These are phyloP conservation scores for Calocera viscosa DNA, from an alignment of 768 basidiomycete genomes.

Conservation along the genomic window DNA sequence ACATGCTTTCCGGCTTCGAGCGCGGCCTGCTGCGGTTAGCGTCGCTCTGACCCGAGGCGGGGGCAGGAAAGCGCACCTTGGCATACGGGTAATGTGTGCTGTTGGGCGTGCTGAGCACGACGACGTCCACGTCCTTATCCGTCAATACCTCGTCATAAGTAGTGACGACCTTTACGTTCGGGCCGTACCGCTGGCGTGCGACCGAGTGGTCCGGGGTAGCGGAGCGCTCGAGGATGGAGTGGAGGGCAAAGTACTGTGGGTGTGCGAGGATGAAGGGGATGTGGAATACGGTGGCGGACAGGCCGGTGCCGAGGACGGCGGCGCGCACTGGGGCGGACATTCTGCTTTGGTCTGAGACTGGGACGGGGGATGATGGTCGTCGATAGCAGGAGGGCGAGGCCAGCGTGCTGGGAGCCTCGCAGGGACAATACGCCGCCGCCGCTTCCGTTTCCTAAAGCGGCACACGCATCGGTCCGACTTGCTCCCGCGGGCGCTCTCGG, in stretches of 20 bases:
- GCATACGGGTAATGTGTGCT: conserved; percentile 58
- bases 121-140: conserved; percentile 52
- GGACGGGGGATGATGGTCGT: neutral
- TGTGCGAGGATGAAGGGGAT: conserved; percentile 63
- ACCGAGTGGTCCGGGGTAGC: conserved; percentile 49
- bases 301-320: conserved; percentile 64
- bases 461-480: too few relatives aligned
- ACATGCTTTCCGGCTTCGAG: conserved; percentile 65
- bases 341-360: neutral
- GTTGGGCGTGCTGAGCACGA: conserved; percentile 60
- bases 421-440: too few relatives aligned
- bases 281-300: conserved; percentile 68
- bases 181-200: conserved; percentile 52
- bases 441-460: too few relatives aligned
- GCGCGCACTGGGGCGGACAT: conserved; percentile 46
- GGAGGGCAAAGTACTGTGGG: conserved; percentile 54
- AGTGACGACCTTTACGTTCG: conserved; percentile 41
- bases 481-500: too few relatives aligned
- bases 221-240: conserved; percentile 64
- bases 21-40: conserved; percentile 26
- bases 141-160: conserved; percentile 47
- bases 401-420: too few relatives aligned
- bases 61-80: conserved; percentile 28
- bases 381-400: neutral
- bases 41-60: neutral